Conservation (phyloP, 2,329 filamentous ascomycete genomes). For the Pseudogymnoascus sp. region DNA sequence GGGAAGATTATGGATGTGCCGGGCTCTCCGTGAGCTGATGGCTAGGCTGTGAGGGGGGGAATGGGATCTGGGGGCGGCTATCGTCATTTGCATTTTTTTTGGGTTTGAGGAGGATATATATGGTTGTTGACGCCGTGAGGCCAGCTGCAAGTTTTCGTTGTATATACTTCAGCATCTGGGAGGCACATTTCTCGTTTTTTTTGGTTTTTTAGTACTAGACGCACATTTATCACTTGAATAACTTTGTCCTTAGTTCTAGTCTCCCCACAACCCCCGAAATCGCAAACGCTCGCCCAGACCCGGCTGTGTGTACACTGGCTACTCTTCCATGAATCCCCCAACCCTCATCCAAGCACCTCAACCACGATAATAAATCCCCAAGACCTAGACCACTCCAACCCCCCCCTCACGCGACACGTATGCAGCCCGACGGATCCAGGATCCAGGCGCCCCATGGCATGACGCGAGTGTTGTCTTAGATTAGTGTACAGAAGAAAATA, state of each 20-base stretch:
- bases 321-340: background rate
- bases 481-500: background rate
- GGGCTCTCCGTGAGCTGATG: background rate
- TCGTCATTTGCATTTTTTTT: conserved; percentile 5
- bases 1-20: conserved; percentile 79
- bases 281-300: too few species aligned
- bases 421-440: background rate
- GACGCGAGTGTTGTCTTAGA: background rate
- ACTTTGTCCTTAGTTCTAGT: background rate
- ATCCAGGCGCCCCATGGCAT: background rate
- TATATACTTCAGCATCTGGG: conserved; percentile 2
- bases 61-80: conserved; percentile 14
- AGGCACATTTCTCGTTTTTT: background rate
- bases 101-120: background rate
- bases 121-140: too few species aligned
- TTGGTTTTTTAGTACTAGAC: background rate
- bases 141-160: background rate
- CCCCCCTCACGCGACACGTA: background rate
- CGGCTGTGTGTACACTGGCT: too few species aligned
- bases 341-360: background rate
- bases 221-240: conserved; percentile 1
- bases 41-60: conserved; percentile 13
- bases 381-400: background rate
- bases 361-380: background rate
- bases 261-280: too few species aligned